These are phyloP conservation scores for Colletotrichum godetiae DNA, from an alignment of 2,329 filamentous ascomycete species.

Conservation along the genomic window DNA sequence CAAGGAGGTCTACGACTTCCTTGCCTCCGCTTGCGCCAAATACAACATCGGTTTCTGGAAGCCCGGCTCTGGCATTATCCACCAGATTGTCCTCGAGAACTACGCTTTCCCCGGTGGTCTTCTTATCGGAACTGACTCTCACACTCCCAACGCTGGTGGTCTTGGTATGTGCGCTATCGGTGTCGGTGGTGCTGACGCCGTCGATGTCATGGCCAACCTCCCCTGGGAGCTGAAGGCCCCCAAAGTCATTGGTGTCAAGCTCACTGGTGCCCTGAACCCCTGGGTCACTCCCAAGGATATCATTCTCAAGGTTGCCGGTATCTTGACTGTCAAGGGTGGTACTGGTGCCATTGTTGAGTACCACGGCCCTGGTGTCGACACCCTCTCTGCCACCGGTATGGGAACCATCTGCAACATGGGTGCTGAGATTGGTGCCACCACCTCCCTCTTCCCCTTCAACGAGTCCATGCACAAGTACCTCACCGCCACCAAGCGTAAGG, in stretches of 20 bases:
- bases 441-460: slow-evolving; percentile 83
- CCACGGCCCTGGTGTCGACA: slow-evolving; percentile 72
- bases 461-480: slow-evolving; percentile 84
- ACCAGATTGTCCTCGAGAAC: slow-evolving; percentile 98
- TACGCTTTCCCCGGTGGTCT: slow-evolving; percentile 99
- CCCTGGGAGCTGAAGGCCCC: slow-evolving; percentile 60
- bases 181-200: slow-evolving; percentile 79
- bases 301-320: slow-evolving; percentile 79
- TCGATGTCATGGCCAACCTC: slow-evolving; percentile 21
- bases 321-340: slow-evolving; percentile 82
- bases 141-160: slow-evolving; percentile 97
- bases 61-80: slow-evolving; percentile 98
- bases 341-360: slow-evolving; percentile 78
- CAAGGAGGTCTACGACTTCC: slow-evolving; percentile 86
- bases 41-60: slow-evolving; percentile 99
- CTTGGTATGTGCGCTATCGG: slow-evolving; percentile 94
- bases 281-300: slow-evolving; percentile 82
- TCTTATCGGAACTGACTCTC: slow-evolving; percentile 96
- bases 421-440: slow-evolving; percentile 70
- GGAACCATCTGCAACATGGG: slow-evolving; percentile 70
- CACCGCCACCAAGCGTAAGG: slow-evolving; percentile 74
- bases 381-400: slow-evolving; percentile 79
- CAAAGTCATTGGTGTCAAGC: slow-evolving; percentile 80
- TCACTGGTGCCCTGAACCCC: slow-evolving; percentile 77
- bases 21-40: slow-evolving; percentile 92